phyloP scores from a whole-genome alignment of 202 grass and related monocot species.

The Alloteropsis angusta region DNA sequence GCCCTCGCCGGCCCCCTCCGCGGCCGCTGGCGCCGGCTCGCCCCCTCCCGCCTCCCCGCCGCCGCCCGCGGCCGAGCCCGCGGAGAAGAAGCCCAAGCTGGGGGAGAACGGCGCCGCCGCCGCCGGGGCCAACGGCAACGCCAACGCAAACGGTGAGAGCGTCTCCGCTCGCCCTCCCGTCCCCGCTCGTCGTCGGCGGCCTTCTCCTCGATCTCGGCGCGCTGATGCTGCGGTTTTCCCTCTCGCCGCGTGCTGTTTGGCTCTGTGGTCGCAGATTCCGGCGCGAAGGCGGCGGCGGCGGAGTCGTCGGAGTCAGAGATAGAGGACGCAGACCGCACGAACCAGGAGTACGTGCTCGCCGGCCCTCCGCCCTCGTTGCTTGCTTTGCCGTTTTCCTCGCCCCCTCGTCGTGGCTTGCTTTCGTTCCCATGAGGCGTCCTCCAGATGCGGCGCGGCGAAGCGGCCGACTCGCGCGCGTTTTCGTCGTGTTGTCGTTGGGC shows the following conservation, averaged over 20 bases:
- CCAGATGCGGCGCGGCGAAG: not conserved
- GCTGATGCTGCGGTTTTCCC: not conserved
- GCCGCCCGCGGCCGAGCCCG: not conserved
- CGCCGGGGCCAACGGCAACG: no score
- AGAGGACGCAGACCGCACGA: not conserved
- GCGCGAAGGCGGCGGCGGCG: not conserved
- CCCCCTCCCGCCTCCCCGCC: not conserved
- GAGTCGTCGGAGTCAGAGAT: not conserved
- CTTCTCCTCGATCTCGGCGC: constrained; percentile 9
- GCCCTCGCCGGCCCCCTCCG: not conserved
- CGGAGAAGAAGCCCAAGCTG: constrained; percentile 24
- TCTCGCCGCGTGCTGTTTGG: not conserved
- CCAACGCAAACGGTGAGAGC: constrained; percentile 19
- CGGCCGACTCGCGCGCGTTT: not conserved
- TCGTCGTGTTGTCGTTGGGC: not conserved
- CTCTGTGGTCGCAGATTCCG: constrained; percentile 25
- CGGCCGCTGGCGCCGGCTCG: not conserved
- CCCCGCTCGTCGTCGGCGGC: not conserved
- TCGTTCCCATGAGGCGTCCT: not conserved
- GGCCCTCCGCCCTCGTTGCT: not conserved
- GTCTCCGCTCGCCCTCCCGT: no score
- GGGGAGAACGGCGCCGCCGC: constrained; percentile 25
- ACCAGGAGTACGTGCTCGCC: constrained; percentile 27
- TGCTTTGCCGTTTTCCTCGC: not conserved
- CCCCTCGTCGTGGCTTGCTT: not conserved